phyloP scores from a whole-genome alignment of 768 basidiomycete species.

The Lentinula sp. region DNA sequence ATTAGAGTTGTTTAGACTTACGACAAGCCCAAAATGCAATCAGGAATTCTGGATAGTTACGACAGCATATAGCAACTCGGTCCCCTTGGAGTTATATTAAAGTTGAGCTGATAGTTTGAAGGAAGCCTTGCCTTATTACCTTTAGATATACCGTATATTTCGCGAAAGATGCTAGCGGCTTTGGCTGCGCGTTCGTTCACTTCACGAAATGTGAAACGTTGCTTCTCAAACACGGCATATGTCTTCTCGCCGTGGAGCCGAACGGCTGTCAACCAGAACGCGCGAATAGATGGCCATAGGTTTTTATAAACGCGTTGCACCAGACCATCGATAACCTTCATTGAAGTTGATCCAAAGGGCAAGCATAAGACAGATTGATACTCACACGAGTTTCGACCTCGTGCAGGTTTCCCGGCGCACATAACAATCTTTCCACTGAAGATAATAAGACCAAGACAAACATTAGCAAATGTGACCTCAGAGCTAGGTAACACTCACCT shows the following conservation, averaged over 20 bases:
- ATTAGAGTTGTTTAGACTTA: constrained; percentile 13
- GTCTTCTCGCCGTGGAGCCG: constrained; percentile 29
- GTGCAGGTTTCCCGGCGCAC: background rate
- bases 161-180: constrained; percentile 28
- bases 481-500: background rate
- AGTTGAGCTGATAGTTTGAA: background rate
- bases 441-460: background rate
- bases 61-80: constrained; percentile 39
- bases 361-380: background rate
- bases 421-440: background rate
- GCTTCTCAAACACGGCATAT: constrained; percentile 45
- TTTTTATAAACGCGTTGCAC: constrained; percentile 48
- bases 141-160: constrained; percentile 44
- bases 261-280: constrained; percentile 38
- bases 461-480: background rate
- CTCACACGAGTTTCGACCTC: constrained; percentile 4
- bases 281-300: constrained; percentile 36
- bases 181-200: constrained; percentile 28
- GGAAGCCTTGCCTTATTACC: constrained; percentile 15
- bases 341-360: constrained; percentile 5
- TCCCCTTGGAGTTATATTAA: constrained; percentile 22
- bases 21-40: constrained; percentile 46
- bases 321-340: constrained; percentile 32
- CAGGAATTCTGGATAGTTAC: constrained; percentile 43
- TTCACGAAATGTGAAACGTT: constrained; percentile 37